Conservation (phyloP, 306 rosid species). For the Vigna reflexopilosa region DNA sequence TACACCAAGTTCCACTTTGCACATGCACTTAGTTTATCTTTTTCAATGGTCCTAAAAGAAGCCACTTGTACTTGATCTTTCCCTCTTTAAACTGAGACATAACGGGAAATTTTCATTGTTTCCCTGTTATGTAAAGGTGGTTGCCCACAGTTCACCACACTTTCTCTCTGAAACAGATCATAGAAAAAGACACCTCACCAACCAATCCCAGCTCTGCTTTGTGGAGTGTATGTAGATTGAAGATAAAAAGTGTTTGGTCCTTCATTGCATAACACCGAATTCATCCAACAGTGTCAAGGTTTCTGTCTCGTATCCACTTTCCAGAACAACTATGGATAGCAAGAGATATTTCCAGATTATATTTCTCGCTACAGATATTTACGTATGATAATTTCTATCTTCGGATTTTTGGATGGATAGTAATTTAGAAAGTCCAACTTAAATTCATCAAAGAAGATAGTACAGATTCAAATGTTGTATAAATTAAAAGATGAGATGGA, state of each 20-base stretch:
- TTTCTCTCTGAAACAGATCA: not conserved
- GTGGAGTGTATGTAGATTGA: constrained; percentile 43
- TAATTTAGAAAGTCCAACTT: not conserved
- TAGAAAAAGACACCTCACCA: constrained; percentile 37
- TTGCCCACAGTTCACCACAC: constrained; percentile 19
- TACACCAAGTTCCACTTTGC: constrained; percentile 42
- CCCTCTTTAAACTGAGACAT: constrained; percentile 12
- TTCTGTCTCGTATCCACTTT: constrained; percentile 33
- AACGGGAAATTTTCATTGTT: constrained; percentile 37
- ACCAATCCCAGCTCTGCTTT: constrained; percentile 46
- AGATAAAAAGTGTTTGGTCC: constrained; percentile 37
- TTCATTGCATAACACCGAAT: constrained; percentile 32
- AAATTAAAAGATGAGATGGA: constrained; percentile 2
- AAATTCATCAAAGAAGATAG: constrained; percentile 25
- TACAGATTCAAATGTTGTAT: constrained; percentile 3
- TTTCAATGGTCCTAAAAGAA: constrained; percentile 35
- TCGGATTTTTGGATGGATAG: not conserved
- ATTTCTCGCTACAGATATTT: constrained; percentile 5
- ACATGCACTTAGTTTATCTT: constrained; percentile 18
- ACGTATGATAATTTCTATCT: constrained; percentile 1
- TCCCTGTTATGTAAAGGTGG: constrained; percentile 22
- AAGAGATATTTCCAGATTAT: constrained; percentile 36
- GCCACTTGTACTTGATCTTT: constrained; percentile 44
- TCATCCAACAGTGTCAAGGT: constrained; percentile 36
- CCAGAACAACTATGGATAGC: not conserved